These are phyloP conservation scores for Heimioporus sp. DNA, from an alignment of 768 basidiomycete species.

Conservation along the genomic window DNA sequence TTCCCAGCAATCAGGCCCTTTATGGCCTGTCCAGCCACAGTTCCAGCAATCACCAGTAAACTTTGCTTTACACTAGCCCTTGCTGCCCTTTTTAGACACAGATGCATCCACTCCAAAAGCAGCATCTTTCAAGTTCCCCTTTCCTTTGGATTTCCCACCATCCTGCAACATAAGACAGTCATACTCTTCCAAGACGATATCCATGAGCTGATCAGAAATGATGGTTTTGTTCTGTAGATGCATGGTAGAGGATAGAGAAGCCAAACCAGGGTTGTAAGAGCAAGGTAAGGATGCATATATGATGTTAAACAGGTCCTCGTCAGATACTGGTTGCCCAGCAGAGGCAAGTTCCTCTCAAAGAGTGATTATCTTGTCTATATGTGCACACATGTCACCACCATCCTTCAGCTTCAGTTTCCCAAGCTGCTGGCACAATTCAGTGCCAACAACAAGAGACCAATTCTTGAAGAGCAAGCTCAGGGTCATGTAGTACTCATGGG, in stretches of 20 bases:
- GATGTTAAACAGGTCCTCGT: constrained; percentile 34
- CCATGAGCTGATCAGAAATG: constrained; percentile 6
- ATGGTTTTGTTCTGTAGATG: background rate
- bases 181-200: constrained; percentile 11
- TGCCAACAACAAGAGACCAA: background rate
- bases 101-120: background rate
- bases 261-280: constrained; percentile 31
- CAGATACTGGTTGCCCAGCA: constrained; percentile 29
- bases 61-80: background rate
- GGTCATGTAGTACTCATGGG: constrained; percentile 16
- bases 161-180: constrained; percentile 5
- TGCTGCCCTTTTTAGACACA: background rate
- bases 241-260: constrained; percentile 10
- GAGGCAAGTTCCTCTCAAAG: constrained; percentile 34
- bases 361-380: constrained; percentile 27
- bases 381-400: constrained; percentile 28
- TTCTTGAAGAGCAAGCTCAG: background rate
- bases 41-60: background rate
- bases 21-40: constrained; percentile 5
- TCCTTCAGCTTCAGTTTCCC: constrained; percentile 14
- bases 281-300: constrained; percentile 35
- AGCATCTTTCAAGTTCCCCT: background rate
- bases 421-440: background rate
- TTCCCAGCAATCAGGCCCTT: constrained; percentile 5
- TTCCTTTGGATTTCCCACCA: background rate